A percentile compares a stretch with the other conserved stretches of the same genome.
phyloP scores from a whole-genome alignment of 352 stramenopile species.

The Halophytophthora batemanensis region DNA sequence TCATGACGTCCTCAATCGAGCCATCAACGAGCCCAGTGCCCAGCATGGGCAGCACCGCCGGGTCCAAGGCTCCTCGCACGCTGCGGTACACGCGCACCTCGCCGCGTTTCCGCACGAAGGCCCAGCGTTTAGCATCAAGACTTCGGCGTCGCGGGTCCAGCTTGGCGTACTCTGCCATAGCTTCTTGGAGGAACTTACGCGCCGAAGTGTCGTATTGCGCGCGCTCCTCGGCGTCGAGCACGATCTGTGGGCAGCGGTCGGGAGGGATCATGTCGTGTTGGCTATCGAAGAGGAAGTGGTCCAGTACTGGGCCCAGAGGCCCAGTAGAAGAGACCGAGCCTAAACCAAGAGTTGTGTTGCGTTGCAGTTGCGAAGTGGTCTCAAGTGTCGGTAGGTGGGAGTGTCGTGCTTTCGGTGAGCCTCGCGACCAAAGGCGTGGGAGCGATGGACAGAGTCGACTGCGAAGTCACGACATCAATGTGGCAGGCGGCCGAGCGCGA shows the following conservation, averaged over 20 bases:
- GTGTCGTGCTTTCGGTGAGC: too few relatives aligned
- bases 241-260: constrained; percentile 23
- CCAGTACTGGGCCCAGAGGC: too few relatives aligned
- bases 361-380: too few relatives aligned
- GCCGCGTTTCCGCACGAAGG: constrained; percentile 20
- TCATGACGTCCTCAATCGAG: constrained; percentile 32
- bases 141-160: constrained; percentile 16
- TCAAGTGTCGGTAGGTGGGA: too few relatives aligned
- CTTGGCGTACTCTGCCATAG: constrained; percentile 23
- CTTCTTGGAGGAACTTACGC: constrained; percentile 23
- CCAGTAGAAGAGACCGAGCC: too few relatives aligned
- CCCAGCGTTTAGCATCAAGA: constrained; percentile 20
- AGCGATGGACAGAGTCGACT: too few relatives aligned
- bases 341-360: too few relatives aligned
- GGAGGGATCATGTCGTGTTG: not conserved
- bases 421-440: too few relatives aligned
- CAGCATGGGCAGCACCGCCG: constrained; percentile 23
- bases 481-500: too few relatives aligned
- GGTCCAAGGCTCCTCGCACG: constrained; percentile 14
- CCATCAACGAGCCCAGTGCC: constrained; percentile 27
- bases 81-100: constrained; percentile 25
- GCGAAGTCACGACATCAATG: too few relatives aligned
- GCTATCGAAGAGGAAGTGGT: too few relatives aligned
- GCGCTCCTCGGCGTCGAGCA: constrained; percentile 18
- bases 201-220: constrained; percentile 23